phyloP scores from a whole-genome alignment of 768 basidiomycete species.

The Russula emetica region DNA sequence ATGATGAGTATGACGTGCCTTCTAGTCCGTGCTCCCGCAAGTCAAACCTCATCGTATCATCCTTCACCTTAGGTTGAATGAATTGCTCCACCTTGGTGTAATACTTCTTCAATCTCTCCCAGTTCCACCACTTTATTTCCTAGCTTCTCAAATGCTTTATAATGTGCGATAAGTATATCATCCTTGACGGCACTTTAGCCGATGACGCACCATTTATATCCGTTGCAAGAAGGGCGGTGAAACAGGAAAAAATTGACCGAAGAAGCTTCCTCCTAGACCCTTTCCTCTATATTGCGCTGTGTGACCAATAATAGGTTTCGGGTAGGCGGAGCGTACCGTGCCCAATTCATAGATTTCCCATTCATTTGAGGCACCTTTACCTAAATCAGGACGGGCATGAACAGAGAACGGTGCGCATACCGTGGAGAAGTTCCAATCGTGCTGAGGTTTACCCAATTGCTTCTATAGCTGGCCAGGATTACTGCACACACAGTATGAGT shows the following conservation, averaged over 20 bases:
- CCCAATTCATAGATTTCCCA: background rate
- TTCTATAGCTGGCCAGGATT: background rate
- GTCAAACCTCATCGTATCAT: conserved; percentile 13
- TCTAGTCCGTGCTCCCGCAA: conserved; percentile 17
- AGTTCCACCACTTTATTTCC: conserved; percentile 32
- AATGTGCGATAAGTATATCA: background rate
- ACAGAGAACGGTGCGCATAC: background rate
- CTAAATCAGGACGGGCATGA: background rate
- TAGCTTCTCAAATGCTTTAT: conserved; percentile 26
- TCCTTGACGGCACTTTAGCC: too few species aligned
- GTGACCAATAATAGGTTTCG: background rate
- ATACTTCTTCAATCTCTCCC: conserved; percentile 26
- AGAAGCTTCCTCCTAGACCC: conserved; percentile 30
- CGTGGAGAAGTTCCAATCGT: conserved; percentile 22
- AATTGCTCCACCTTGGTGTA: conserved; percentile 26
- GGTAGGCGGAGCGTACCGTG: conserved; percentile 1
- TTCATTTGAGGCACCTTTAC: conserved; percentile 18
- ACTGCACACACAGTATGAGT: background rate
- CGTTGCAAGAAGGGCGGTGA: conserved; percentile 13
- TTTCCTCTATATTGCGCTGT: conserved; percentile 28
- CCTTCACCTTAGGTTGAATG: conserved; percentile 1
- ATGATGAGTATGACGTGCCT: background rate
- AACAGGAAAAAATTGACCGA: conserved; percentile 26
- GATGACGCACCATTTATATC: conserved; percentile 27
- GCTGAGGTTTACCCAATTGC: conserved; percentile 2